Evolutionary conservation across 2,329 filamentous ascomycete genomes (phyloP), one percentile per base, ranked within the genome.

Genomic region (Fusarium sp.): DNA sequence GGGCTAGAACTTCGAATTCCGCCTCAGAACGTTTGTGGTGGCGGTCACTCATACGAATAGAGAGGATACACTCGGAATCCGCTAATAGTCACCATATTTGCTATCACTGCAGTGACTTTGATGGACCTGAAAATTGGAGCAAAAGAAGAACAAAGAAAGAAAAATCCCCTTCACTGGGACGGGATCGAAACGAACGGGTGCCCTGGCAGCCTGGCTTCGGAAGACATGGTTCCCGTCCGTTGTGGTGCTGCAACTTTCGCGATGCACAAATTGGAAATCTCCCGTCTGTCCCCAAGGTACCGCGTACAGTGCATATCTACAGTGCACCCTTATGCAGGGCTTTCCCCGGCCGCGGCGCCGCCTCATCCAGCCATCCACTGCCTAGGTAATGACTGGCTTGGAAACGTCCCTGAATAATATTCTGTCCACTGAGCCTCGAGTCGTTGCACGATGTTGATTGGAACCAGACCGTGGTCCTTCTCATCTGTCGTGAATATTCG

Each of bases 151-250:
- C 42, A 58, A 31, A 60, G 66, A 64, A 59, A 62, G 57, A 62
- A 52, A 64, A 62, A 57, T 54, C 17, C 17, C 45, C 34, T 53
- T 46, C 53, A 52, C 46, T 59, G n/a, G 31, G 46, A 38, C 13
- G 28, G 31, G 53, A 66, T 73, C 64, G 52, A 72, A 69, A 62
- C 68, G 62, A 74, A 73, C 65, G 63, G 72, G 63, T 71, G 69
- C 45, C 56, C 52, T 58, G 31, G 28, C 36, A 31, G 28, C 28
- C 28, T 31, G 28, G 28, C 39, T 28, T 43, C 45, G 60, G 62
- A 52, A 70, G 53, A 63, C 46, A 57, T 62, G 58, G 57, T 28
- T 61, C 60, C 64, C 53, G 53, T 50, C 64, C 53, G 53, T 50
- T 21, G 17, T 47, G 44, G 33, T 67, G 24, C 51, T 67, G 47